Percentiles rank a stretch among this genome's conserved stretches.
Evolutionary conservation across 148 eudicot species (phyloP).

Genomic region (Beta vulgaris): DNA sequence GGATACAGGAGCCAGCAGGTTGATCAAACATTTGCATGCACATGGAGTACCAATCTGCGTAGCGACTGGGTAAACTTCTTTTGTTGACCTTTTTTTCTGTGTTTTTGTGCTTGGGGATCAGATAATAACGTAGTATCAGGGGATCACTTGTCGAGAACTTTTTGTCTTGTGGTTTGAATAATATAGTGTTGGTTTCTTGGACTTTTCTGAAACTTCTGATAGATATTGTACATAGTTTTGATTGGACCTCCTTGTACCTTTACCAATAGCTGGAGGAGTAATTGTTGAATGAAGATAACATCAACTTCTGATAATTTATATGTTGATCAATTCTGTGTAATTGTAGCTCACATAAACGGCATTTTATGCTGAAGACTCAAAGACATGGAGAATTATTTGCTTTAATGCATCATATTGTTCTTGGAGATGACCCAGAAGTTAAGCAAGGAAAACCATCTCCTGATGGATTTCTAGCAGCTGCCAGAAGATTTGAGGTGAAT

Average conservation of each 20-base stretch:
- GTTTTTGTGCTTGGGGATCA: neutral
- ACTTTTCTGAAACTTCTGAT: neutral
- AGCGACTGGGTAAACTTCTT: constrained; percentile 71
- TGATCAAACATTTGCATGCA: constrained; percentile 75
- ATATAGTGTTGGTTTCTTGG: too few relatives aligned
- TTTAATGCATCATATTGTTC: constrained; percentile 92
- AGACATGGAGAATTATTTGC: constrained; percentile 73
- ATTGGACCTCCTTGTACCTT: too few relatives aligned
- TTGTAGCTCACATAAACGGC: constrained; percentile 68
- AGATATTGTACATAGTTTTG: neutral
- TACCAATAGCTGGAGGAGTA: too few relatives aligned
- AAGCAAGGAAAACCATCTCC: constrained; percentile 96
- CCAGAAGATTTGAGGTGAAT: constrained; percentile 87
- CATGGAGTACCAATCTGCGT: constrained; percentile 75
- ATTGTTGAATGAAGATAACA: neutral
- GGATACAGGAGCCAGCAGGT: constrained; percentile 61
- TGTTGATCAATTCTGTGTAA: constrained; percentile 6
- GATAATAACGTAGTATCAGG: too few relatives aligned
- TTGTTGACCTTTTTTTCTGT: neutral
- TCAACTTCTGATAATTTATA: neutral
- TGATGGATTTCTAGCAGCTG: constrained; percentile 80
- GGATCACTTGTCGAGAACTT: too few relatives aligned
- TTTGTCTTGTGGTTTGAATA: too few relatives aligned
- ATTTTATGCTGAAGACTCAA: constrained; percentile 83
- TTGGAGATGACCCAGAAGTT: constrained; percentile 97